Conservation (phyloP, 257 asterid species). For the Cordia subcordata region DNA sequence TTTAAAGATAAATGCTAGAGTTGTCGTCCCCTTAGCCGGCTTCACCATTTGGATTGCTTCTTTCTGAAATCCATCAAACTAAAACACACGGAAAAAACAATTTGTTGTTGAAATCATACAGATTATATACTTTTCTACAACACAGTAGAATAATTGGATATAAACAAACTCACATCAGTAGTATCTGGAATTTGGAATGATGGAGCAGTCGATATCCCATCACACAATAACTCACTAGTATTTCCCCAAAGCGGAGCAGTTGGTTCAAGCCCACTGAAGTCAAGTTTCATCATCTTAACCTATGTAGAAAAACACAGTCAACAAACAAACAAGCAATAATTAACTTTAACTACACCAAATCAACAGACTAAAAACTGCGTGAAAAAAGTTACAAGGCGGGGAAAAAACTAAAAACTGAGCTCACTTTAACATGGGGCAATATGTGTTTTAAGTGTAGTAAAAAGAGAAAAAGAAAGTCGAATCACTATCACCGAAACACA, state of each 20-base stretch:
- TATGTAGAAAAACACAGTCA: neutral
- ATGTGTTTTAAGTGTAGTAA: no score
- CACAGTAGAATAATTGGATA: neutral
- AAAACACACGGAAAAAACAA: conserved; percentile 3
- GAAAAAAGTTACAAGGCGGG: no score
- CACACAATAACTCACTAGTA: conserved; percentile 32
- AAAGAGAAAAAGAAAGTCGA: no score
- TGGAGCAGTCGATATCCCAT: conserved; percentile 45
- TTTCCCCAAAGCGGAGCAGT: conserved; percentile 41
- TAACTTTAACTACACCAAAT: no score
- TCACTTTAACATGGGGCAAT: no score
- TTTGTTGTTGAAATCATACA: neutral
- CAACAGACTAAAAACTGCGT: no score
- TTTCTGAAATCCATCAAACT: conserved; percentile 95
- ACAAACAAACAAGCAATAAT: no score
- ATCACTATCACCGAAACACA: no score
- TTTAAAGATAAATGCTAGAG: conserved; percentile 78
- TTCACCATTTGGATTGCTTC: conserved; percentile 95
- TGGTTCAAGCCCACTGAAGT: conserved; percentile 74
- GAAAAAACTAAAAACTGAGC: no score
- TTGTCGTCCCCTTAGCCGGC: conserved; percentile 95
- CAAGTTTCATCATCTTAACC: conserved; percentile 57
- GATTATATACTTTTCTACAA: neutral
- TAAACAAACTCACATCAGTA: conserved; percentile 48
- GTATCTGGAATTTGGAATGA: conserved; percentile 61